Base-by-base conservation (phyloP, 1,139 yeast genomes). In the Meyerozyma athensensis region DNA sequence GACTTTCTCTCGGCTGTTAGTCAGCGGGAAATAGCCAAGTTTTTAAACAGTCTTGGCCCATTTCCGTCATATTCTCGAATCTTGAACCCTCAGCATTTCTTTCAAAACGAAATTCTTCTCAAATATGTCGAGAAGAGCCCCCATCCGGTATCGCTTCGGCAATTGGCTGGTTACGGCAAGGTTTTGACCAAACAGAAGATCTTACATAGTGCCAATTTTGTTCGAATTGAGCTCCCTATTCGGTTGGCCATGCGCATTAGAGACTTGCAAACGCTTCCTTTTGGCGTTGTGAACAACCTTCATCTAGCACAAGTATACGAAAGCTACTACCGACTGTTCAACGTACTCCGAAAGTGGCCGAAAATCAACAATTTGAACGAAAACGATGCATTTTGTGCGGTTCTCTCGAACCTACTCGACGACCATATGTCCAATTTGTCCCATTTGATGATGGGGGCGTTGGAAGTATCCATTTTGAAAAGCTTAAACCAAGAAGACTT, bases 281-380 rank as follows among this genome's bases (percentile, higher is more conserved):
- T 81, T 63, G 82, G 84, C 8, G 85, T 89, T 10, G 85, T 86
- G 26, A 82, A 86, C 55, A 90, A 90, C 58, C 82, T 77, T 53
- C 96, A 90, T 59, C 68, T 90, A 50, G 82, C 86, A 14, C 86
- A 82, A 49, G 92, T 89, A 20, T 90, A 90, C 57, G 96, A 90
- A 54, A 79, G 89, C 47, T 90, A 90, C 58, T 86, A 86, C 54
- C 80, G 79, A 47, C 89, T 89, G 53, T 90, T 90, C 63, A 89
- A 89, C 58, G 77, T 83, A 39, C 84, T 90, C 50, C 72, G 97
- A 42, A 81, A 77, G 56, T 75, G 83, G 39, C 82, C 86, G 2
- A 61, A 72, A 30, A 82, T 90, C 46, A 68, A 71, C 20, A 76
- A 81, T 1, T 58, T 87, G 36, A 79, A 81, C 33, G 95, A 87